Percentiles rank a stretch among this genome's conserved stretches.
Evolutionary conservation across 2,329 filamentous ascomycete genomes (phyloP).

Genomic region (Aureobasidium sp.): DNA sequence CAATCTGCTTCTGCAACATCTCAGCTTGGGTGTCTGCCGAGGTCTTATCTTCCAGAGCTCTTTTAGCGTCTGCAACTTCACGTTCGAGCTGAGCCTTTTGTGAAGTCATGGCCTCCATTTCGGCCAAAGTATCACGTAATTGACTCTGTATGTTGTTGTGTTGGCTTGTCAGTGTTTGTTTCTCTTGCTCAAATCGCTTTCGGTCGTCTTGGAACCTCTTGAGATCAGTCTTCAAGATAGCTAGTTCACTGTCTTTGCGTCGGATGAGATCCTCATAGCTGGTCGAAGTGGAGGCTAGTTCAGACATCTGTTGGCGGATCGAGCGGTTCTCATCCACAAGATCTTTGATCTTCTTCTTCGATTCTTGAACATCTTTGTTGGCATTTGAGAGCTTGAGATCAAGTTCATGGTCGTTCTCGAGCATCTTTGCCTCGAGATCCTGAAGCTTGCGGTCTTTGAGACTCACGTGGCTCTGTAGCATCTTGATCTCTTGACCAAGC

Average conservation of each 20-base stretch:
- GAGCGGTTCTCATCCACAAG: constrained; percentile 73
- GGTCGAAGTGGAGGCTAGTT: constrained; percentile 84
- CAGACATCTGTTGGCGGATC: constrained; percentile 75
- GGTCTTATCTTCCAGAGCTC: constrained; percentile 76
- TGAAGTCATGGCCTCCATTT: constrained; percentile 77
- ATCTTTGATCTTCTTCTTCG: constrained; percentile 67
- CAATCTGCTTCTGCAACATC: constrained; percentile 78
- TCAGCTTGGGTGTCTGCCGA: constrained; percentile 86
- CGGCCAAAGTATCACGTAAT: constrained; percentile 77
- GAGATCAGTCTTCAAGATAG: constrained; percentile 75
- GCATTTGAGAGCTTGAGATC: constrained; percentile 74
- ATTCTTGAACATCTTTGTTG: constrained; percentile 70
- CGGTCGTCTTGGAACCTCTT: constrained; percentile 77
- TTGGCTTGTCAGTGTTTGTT: constrained; percentile 60
- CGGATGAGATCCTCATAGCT: constrained; percentile 92
- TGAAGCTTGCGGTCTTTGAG: constrained; percentile 85
- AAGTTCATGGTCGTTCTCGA: constrained; percentile 80
- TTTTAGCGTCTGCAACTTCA: constrained; percentile 82
- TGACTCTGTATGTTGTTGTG: constrained; percentile 71
- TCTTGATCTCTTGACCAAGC: constrained; percentile 75
- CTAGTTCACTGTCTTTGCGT: constrained; percentile 88
- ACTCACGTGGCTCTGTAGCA: constrained; percentile 82
- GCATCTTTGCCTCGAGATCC: constrained; percentile 75
- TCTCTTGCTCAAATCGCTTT: constrained; percentile 71
- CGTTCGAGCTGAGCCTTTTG: constrained; percentile 79